Evolutionary conservation across 768 basidiomycete species (phyloP).

Genomic region (Lactarius pseudohatsudake): DNA sequence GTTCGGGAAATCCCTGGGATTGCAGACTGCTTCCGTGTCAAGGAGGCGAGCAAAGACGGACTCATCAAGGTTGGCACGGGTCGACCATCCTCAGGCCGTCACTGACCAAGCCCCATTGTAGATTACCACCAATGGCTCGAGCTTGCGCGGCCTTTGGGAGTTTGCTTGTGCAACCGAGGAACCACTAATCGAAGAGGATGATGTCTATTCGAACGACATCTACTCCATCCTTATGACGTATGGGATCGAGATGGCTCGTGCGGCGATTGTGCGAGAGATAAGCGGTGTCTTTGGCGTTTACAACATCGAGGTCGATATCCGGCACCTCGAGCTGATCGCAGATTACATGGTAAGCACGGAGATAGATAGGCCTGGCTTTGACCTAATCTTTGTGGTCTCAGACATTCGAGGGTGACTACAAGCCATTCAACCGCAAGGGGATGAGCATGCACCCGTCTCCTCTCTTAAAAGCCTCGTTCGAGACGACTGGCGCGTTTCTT

Average conservation of each 20-base stretch:
- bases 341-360: conserved; percentile 89
- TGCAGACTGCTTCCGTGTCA: conserved; percentile 77
- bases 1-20: conserved; percentile 91
- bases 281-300: conserved; percentile 90
- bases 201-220: conserved; percentile 93
- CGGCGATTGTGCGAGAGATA: conserved; percentile 88
- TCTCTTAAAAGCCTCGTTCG: conserved; percentile 94
- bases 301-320: conserved; percentile 90
- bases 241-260: conserved; percentile 95
- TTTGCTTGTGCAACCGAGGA: conserved; percentile 50
- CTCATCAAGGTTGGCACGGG: conserved; percentile 46
- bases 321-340: conserved; percentile 95
- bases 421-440: conserved; percentile 96
- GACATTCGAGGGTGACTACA: conserved; percentile 98
- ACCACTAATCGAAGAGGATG: conserved; percentile 65
- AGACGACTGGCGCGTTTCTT: conserved; percentile 91
- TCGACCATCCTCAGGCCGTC: conserved; percentile 5
- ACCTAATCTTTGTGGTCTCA: conserved; percentile 37
- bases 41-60: conserved; percentile 57
- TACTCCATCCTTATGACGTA: conserved; percentile 88
- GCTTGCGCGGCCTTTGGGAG: conserved; percentile 86
- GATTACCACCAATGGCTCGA: conserved; percentile 92
- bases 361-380: conserved; percentile 1
- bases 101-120: conserved; percentile 33
- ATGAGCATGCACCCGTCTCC: conserved; percentile 93